Evolutionary conservation across 441 rosid genomes (phyloP).

Genomic region (Syzygium syzygioides): DNA sequence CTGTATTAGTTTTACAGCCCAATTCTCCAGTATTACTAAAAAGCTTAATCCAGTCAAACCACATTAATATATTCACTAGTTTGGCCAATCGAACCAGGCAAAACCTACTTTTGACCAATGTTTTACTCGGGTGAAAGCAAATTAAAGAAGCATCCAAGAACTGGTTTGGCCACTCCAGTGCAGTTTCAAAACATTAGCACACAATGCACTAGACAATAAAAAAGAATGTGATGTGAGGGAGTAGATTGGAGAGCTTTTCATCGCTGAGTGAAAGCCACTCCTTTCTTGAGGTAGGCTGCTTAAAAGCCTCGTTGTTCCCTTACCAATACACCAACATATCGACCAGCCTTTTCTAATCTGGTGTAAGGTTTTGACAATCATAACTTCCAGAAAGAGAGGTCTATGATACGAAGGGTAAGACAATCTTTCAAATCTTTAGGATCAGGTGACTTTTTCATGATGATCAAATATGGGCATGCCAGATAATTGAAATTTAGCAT

Average conservation of each 20-base stretch:
- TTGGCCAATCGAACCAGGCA: neutral
- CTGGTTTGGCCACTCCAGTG: neutral
- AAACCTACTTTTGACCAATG: neutral
- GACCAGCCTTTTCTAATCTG: neutral
- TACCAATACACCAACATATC: neutral
- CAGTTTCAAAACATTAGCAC: neutral
- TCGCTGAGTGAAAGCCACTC: neutral
- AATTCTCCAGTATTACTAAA: neutral
- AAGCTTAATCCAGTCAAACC: neutral
- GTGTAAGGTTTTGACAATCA: neutral
- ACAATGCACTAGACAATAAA: neutral
- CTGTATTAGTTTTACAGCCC: neutral
- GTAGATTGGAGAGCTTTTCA: neutral
- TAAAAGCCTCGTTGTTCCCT: neutral
- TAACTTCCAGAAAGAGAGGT: neutral
- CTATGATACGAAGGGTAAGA: neutral
- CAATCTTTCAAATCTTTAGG: neutral
- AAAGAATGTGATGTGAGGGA: neutral
- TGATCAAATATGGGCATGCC: neutral
- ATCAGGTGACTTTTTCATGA: neutral
- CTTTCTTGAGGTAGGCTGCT: neutral
- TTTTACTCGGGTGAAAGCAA: neutral
- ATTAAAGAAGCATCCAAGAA: neutral
- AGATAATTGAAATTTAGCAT: neutral
- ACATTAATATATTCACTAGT: neutral